Evolutionary conservation across 2,329 filamentous ascomycete species (phyloP).

Genomic region (Talaromyces funiculosus): DNA sequence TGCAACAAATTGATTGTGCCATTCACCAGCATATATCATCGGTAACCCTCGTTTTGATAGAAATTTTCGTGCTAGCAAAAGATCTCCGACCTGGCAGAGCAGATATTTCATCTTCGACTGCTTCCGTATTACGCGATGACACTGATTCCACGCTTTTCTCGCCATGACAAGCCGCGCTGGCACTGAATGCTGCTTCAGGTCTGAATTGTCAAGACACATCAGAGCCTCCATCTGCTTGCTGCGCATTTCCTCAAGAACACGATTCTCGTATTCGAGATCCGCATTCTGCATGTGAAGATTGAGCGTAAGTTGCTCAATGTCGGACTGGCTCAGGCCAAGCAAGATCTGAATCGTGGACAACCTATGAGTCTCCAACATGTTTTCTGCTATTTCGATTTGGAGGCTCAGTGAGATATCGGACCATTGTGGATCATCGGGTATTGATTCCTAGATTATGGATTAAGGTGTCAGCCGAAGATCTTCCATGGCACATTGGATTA

Average conservation of each 20-base stretch:
- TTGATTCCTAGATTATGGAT: not conserved
- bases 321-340: conserved; percentile 23
- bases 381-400: conserved; percentile 32
- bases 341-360: conserved; percentile 20
- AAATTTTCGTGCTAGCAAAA: conserved; percentile 28
- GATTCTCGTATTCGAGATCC: conserved; percentile 27
- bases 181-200: conserved; percentile 19
- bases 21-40: conserved; percentile 27
- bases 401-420: conserved; percentile 27
- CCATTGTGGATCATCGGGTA: conserved; percentile 25
- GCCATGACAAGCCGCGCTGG: conserved; percentile 26
- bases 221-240: conserved; percentile 28
- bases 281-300: conserved; percentile 19
- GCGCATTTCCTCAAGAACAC: conserved; percentile 28
- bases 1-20: conserved; percentile 25
- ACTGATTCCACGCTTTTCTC: conserved; percentile 21
- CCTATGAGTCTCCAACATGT: conserved; percentile 22
- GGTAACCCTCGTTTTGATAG: conserved; percentile 26
- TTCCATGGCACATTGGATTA: no score
- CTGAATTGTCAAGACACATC: conserved; percentile 29
- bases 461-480: no score
- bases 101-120: conserved; percentile 20
- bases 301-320: conserved; percentile 19
- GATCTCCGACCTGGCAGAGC: conserved; percentile 26
- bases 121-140: conserved; percentile 14